phyloP scores from a whole-genome alignment of 2,329 filamentous ascomycete species.

The Ceratocystis harringtonii region DNA sequence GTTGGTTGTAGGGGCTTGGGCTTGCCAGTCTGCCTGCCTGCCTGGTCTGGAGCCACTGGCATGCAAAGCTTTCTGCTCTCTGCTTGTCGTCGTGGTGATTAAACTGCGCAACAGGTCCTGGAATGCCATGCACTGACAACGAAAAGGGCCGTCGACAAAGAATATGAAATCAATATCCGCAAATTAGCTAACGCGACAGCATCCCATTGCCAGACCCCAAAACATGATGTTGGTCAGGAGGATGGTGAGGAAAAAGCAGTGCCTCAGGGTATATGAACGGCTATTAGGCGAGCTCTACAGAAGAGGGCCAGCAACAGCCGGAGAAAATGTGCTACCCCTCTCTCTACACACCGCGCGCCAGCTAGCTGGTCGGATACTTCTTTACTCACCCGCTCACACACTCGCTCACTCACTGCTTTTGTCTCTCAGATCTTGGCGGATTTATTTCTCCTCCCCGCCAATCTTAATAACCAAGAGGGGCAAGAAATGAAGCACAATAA shows the following conservation, averaged over 20 bases:
- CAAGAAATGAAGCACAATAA: background rate
- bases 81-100: background rate
- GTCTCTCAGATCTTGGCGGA: background rate
- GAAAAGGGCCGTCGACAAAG: background rate
- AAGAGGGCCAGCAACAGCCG: no score
- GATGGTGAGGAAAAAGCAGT: background rate
- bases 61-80: background rate
- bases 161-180: background rate
- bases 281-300: no score
- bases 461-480: background rate
- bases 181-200: background rate
- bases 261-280: no score
- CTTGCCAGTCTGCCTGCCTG: background rate
- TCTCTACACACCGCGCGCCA: background rate
- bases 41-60: no score
- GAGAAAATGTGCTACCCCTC: no score
- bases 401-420: background rate
- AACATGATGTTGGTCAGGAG: background rate
- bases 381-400: background rate
- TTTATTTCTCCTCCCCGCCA: slow-evolving; percentile 2
- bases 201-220: background rate
- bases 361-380: background rate
- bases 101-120: background rate
- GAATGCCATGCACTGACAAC: background rate
- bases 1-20: background rate